Base-by-base conservation (phyloP, 2,329 filamentous ascomycete species). In the Bipolaris cookei region DNA sequence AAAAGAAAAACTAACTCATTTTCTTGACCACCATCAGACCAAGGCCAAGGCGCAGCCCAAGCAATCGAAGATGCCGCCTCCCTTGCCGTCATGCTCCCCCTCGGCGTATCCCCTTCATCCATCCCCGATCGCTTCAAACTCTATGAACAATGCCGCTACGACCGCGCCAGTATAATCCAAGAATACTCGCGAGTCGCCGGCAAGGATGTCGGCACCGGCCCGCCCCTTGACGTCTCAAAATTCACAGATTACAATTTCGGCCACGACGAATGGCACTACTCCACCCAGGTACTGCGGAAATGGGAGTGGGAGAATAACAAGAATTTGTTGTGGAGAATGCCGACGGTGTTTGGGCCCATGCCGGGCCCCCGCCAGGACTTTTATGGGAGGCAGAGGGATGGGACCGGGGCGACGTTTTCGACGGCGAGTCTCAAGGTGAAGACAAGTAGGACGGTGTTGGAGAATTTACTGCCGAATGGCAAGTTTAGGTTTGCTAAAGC, bases 1-100 rank as follows among this genome's bases (percentile, higher is more conserved):
- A 10, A 10, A 10, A 11, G 14, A 6, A 28, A 30, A 30, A 11
- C 61, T 64, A 13, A 68, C 20, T 3, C 1, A 4, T 11, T 30
- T 30, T 4, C 13, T 30, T 30, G 1, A 30, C 7, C 1, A 30
- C 7, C 3, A 30, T 11, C 25, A 75, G 75, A 86, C 58, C 84
- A 86, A 72, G 86, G 82, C 0, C 86, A 88, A 67, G 88, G 87
- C 2, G 88, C 82, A 7, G 86, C 77, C 0, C 79, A 84, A 54
- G 88, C 88, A 0, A 89, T 90, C 41, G 88, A 91, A 68, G 88
- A 91, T 59, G 87, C 83, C 0, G 84, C 83, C 0, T 81, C 86
- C 0, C 68, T 91, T 0, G 81, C 80, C 0, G 81, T 83, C 1
- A 77, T 90, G 6, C 76, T 90, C 0, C 81, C 82, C 0, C 60